Evolutionary conservation across 768 basidiomycete genomes (phyloP), one percentile per base, ranked within the genome.

Genomic region (Amanita thiersii): DNA sequence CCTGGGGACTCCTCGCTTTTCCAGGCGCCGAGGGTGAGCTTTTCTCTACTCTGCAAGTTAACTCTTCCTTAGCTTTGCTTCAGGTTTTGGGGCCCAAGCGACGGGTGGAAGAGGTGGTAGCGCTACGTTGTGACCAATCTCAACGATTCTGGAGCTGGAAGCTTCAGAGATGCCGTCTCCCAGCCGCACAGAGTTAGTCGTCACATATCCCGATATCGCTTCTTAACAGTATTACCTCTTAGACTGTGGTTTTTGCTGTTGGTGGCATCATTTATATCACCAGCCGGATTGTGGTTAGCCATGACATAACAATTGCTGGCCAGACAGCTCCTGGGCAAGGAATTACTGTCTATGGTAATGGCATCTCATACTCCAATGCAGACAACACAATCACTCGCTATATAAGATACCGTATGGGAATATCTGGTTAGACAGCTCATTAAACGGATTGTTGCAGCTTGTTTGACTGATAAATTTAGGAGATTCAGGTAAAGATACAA

Each of bases 261-360:
- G 62, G 62, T 3, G 61, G 62, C 7, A 25, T 63, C 41, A 62
- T 63, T 37, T 60, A 48, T 19, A 61, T 61, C 21, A 52, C 38
- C 9, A 44, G 45, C 31, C 56, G 62, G 18, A 52, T 62, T 12
- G 58, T 63, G 23, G 50, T 63, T 23, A 61, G 56, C 37, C 51
- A 47, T 14, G 52, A 58, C 39, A 51, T 60, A 17, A 58, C 53
- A 1, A 62, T 63, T 14, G 58, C 57, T 25, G 61, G 62, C 3
- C 59, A 63, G 42, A 63, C 61, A n/a, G 61, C 62, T 14, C 62
- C 62, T 18, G 62, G 62, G 11, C 59, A 61, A 49, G 62, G 61
- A n/a, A 63, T 63, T 19, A 63, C 61, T 15, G 56, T 63, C 31
- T 61, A 60, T 40, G 61, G 61, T 7, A 62, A 63, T 37, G 60